These are phyloP conservation scores for Salvia splendens DNA, from an alignment of 257 asterid species.

Conservation along the genomic window DNA sequence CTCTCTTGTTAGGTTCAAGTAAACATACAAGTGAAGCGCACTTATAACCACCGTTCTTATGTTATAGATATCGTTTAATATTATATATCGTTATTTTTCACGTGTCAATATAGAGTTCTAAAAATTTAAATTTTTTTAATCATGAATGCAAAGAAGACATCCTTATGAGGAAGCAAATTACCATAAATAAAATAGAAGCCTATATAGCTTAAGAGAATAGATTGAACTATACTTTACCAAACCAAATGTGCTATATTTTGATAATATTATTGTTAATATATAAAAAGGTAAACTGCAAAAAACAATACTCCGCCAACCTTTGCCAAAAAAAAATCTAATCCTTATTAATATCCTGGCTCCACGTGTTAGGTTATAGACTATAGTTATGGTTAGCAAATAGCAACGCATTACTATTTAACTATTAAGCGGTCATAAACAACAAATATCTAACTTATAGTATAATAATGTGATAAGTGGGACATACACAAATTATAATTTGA, in stretches of 20 bases:
- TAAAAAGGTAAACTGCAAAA: neutral
- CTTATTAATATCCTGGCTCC: neutral
- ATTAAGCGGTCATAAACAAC: neutral
- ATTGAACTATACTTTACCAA: slow-evolving; percentile 6
- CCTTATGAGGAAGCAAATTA: neutral
- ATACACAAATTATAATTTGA: neutral
- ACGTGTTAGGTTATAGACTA: slow-evolving; percentile 24
- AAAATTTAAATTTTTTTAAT: neutral
- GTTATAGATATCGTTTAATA: neutral
- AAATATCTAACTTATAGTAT: neutral
- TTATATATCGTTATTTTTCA: neutral
- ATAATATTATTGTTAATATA: neutral
- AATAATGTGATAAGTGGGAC: neutral
- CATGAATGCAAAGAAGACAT: neutral
- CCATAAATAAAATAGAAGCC: neutral
- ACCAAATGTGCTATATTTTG: neutral
- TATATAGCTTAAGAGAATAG: neutral
- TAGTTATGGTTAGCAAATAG: neutral
- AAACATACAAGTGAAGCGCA: neutral
- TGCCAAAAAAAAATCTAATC: neutral
- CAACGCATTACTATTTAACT: neutral
- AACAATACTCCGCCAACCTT: no score
- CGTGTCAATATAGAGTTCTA: neutral
- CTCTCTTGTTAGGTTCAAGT: slow-evolving; percentile 9
- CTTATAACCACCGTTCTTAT: neutral